Percentiles rank a stretch among this genome's conserved stretches.
phyloP scores from a whole-genome alignment of 2,329 filamentous ascomycete species.

The Stemphylium lycopersici region DNA sequence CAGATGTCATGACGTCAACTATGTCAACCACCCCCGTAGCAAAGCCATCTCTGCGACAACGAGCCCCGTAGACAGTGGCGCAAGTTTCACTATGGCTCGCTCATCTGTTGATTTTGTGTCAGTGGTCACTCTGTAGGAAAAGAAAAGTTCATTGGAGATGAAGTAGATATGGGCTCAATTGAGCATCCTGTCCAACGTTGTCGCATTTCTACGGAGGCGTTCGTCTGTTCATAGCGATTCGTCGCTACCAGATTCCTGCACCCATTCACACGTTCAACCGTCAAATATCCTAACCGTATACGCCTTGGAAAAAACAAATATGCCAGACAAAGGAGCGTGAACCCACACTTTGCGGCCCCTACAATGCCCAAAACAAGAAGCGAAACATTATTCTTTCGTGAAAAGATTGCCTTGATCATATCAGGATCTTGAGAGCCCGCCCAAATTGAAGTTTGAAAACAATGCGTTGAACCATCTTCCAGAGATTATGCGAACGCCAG shows the following conservation, averaged over 20 bases:
- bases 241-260: slow-evolving; percentile 13
- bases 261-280: slow-evolving; percentile 11
- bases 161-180: background rate
- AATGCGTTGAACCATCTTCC: slow-evolving; percentile 16
- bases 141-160: background rate
- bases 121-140: background rate
- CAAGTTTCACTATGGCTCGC: background rate
- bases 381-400: slow-evolving; percentile 20
- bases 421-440: slow-evolving; percentile 10
- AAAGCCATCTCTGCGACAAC: background rate
- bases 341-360: slow-evolving; percentile 17
- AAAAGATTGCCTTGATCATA: slow-evolving; percentile 2
- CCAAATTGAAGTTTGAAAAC: slow-evolving; percentile 7
- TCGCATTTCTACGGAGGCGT: slow-evolving; percentile 15
- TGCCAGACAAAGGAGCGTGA: slow-evolving; percentile 22
- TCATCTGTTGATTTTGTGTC: background rate
- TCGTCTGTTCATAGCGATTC: slow-evolving; percentile 8
- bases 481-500: slow-evolving; percentile 15
- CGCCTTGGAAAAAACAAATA: slow-evolving; percentile 11
- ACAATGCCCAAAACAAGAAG: slow-evolving; percentile 19
- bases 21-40: background rate
- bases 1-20: slow-evolving; percentile 13
- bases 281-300: slow-evolving; percentile 12
- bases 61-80: background rate
- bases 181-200: slow-evolving; percentile 5